Evolutionary conservation across 495 filamentous ascomycete species (phyloP).

Genomic region (Oleoguttula mirabilis): DNA sequence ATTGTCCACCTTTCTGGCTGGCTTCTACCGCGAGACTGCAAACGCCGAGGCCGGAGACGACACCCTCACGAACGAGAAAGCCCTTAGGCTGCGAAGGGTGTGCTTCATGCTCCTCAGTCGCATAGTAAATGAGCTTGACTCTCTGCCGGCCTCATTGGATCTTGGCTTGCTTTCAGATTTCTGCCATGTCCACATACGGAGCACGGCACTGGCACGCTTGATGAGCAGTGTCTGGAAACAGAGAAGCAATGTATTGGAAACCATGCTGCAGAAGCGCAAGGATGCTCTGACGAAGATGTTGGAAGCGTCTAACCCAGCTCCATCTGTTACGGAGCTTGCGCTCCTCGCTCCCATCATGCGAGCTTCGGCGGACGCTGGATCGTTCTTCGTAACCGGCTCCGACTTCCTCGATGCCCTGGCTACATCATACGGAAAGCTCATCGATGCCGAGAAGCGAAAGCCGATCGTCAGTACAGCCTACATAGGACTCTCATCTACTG

Average conservation of each 20-base stretch:
- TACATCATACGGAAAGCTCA: constrained; percentile 48
- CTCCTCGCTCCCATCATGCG: constrained; percentile 9
- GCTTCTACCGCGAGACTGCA: constrained; percentile 43
- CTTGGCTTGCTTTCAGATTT: constrained; percentile 50
- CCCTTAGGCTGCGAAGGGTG: constrained; percentile 43
- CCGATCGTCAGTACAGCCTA: constrained; percentile 55
- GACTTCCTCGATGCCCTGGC: constrained; percentile 71
- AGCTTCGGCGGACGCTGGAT: constrained; percentile 38
- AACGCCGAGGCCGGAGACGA: constrained; percentile 22
- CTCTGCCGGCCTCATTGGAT: constrained; percentile 37
- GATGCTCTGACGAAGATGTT: constrained; percentile 37
- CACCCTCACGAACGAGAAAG: constrained; percentile 37
- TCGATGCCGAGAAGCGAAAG: not conserved
- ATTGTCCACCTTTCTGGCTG: constrained; percentile 45
- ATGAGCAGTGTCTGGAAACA: constrained; percentile 36
- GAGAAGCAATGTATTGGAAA: constrained; percentile 32
- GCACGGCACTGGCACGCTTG: constrained; percentile 31
- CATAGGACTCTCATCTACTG: constrained; percentile 54
- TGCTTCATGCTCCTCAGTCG: constrained; percentile 49
- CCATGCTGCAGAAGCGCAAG: constrained; percentile 38
- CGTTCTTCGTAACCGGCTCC: constrained; percentile 66
- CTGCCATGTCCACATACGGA: constrained; percentile 44
- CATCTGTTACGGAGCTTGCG: not conserved
- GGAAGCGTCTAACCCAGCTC: constrained; percentile 29
- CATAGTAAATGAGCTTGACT: constrained; percentile 31